Evolutionary conservation across 1,139 yeast species (phyloP), one percentile per base, ranked within the genome.

Genomic region (Magnusiomyces sp.): DNA sequence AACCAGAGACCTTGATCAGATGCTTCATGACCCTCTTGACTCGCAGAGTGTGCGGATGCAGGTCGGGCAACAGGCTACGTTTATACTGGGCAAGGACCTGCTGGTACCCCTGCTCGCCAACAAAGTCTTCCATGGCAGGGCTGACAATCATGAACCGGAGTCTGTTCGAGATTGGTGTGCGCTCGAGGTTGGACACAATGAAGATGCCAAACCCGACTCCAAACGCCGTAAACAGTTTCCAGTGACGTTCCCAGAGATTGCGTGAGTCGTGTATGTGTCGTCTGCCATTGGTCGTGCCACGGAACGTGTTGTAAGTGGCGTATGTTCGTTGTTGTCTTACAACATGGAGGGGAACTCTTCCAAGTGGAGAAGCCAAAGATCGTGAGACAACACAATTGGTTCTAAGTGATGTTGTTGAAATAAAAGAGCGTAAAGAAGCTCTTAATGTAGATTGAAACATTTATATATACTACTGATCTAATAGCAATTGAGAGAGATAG

Each of bases 161-260:
- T 48, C 98, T 72, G 29, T 81, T 79, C 1, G 95, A 82, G 38
- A 83, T 81, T 0, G 97, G 97, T 0, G 96, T 96, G 56, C 77
- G 76, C 55, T 89, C 84, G 39, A 86, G 69, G 61, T 89, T 81
- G 46, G 82, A 38, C n/a, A 29, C 47, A 14, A 48, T 41, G 40
- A 48, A 51, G 1, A 31, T 44, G 14, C 45, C 34, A 5, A 45
- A 19, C 16, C 27, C 51, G 23, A 46, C 39, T 11, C 38, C 47
- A 11, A 36, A 43, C 3, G 42, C 39, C 3, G 54, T 19, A 16
- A 51, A 7, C 9, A 31, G 43, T 34, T 51, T 51, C 54, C 54
- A 48, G 41, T 51, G 54, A 34, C 44, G 46, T 13, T 40, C 13
- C 16, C 46, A 36, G 29, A 51, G n/a, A n/a, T n/a, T n/a, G n/a